A percentile compares a stretch with the other conserved stretches of the same genome.
These are phyloP conservation scores for Liquidambar formosana DNA, from an alignment of 164 flowering plant species.

Conservation along the genomic window DNA sequence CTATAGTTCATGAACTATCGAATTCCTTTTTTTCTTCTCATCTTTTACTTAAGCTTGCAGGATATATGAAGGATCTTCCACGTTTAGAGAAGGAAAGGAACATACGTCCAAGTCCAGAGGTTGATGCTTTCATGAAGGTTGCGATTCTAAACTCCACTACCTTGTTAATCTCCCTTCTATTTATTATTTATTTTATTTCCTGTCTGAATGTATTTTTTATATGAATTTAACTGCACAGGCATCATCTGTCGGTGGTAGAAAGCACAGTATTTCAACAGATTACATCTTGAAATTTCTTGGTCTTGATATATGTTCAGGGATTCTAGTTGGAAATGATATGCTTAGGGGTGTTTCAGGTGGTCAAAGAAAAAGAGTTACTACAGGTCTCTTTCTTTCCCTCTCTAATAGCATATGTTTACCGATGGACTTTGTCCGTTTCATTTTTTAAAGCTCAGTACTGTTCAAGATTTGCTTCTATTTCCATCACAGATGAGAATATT, in stretches of 20 bases:
- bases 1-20: no score
- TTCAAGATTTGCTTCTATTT: not conserved
- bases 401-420: not conserved
- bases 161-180: not conserved
- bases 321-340: constrained; percentile 88
- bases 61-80: constrained; percentile 51
- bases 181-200: not conserved
- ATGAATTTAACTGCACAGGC: constrained; percentile 46
- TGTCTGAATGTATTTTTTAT: not conserved
- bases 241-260: constrained; percentile 64
- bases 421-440: no score
- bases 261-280: constrained; percentile 73
- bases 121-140: constrained; percentile 97
- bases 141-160: constrained; percentile 1
- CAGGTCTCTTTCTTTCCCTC: constrained; percentile 50
- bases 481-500: not conserved
- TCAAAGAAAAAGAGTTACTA: constrained; percentile 85
- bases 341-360: constrained; percentile 93
- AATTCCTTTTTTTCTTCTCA: no score
- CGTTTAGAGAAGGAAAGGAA: constrained; percentile 68
- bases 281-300: constrained; percentile 87
- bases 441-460: not conserved
- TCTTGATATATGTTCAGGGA: constrained; percentile 82
- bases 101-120: constrained; percentile 75
- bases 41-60: no score